Evolutionary conservation across 192 early-diverging fungal genomes (phyloP), one percentile per base, ranked within the genome.

Genomic region (Jimgerdemannia lactiflua): DNA sequence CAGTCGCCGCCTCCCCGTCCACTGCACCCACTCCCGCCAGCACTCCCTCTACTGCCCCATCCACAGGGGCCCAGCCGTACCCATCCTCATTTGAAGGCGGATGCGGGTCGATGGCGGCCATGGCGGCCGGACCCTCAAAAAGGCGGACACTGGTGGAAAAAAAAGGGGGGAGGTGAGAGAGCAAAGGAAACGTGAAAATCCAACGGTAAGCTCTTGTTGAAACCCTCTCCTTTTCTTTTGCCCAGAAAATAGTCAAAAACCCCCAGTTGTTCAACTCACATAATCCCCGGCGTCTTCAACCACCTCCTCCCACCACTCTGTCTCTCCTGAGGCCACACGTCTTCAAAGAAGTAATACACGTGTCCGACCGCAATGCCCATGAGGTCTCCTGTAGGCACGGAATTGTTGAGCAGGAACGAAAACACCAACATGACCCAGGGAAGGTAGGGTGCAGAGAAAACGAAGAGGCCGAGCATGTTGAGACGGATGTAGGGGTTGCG

Each of bases 311-410:
- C 87, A 41, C 87, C 83, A 75, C 92, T 92, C 39, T 87, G 87
- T 49, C 79, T 84, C 70, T 91, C 82, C 11, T 81, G 79, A 9
- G 96, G 96, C 92, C 95, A 99, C 17, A 98, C 94, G 73, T 99
- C 97, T 69, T 95, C 94, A 40, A 98, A 86, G 76, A 95, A 99
- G 80, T 95, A 99, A 72, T 98, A 97, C 17, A 97, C 79, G 85
- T 99, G 98, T 4, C 96, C 97, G 4, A 95, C 90, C 6, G 85
- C 85, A 75, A 99, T 91, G 3, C 96, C 97, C 64, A 93, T 79
- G 42, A 96, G 75, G 82, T 98, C 96, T 1, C 86, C 89, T 4
- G 83, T 82, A 4, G 98, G 97, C 79, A 94, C 90, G 2, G 89
- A 82, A 67, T 87, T 88, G 70, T 93, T 89, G 19, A 98, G 76